Conservation (phyloP, 2,329 filamentous ascomycete species). For the Talaromyces sp. region DNA sequence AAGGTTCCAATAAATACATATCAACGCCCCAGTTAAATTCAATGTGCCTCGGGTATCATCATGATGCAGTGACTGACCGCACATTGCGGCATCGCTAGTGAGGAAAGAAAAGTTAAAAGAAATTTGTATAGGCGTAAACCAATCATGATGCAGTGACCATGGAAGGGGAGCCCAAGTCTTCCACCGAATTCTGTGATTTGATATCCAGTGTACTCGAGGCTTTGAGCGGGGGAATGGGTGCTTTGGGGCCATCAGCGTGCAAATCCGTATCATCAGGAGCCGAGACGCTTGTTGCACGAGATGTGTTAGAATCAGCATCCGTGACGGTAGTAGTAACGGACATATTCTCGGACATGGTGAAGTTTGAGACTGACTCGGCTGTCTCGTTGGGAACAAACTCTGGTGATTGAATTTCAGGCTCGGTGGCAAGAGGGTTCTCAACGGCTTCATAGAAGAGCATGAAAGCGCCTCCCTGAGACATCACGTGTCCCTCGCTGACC, state of each 20-base stretch:
- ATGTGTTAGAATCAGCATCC: conserved; percentile 31
- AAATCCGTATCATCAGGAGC: conserved; percentile 11
- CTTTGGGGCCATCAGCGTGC: conserved; percentile 4
- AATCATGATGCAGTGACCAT: conserved; percentile 4
- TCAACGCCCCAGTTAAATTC: conserved; percentile 1
- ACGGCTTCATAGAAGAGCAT: conserved; percentile 95
- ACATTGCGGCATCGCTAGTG: background rate
- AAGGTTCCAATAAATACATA: background rate
- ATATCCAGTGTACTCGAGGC: background rate
- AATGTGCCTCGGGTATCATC: conserved; percentile 14
- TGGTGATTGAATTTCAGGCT: conserved; percentile 8
- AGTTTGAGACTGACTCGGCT: conserved; percentile 23
- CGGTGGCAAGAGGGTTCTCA: conserved; percentile 38
- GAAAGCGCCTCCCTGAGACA: conserved; percentile 80
- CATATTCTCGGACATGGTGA: conserved; percentile 27
- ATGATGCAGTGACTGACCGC: conserved; percentile 7
- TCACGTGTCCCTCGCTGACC: conserved; percentile 72
- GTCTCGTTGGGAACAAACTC: conserved; percentile 12
- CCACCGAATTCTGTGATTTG: background rate
- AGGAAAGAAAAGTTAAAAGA: background rate
- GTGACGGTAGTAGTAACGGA: conserved; percentile 30
- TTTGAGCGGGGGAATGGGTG: background rate
- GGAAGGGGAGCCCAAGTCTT: background rate
- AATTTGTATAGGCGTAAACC: background rate
- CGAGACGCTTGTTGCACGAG: conserved; percentile 35